Evolutionary conservation across 1,139 yeast genomes (phyloP).

Genomic region (Debaryomyces fabryi): DNA sequence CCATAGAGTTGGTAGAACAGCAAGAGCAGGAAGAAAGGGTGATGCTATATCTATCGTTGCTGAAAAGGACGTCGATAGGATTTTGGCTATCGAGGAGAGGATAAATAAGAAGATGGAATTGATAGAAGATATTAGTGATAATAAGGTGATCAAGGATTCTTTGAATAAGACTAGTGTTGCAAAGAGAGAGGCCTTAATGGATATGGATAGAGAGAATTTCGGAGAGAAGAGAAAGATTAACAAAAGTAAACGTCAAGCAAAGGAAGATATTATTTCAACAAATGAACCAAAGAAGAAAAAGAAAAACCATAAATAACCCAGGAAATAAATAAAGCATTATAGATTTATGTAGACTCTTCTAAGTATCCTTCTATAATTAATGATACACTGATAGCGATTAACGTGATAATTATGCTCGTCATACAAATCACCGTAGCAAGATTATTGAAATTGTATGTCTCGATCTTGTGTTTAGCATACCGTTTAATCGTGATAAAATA

Average conservation of each 20-base stretch:
- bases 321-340: constrained; percentile 1
- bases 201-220: constrained; percentile 87
- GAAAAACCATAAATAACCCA: constrained; percentile 3
- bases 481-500: constrained; percentile 51
- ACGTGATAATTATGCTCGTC: constrained; percentile 39
- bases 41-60: constrained; percentile 67
- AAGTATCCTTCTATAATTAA: constrained; percentile 43
- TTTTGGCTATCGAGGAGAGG: constrained; percentile 84
- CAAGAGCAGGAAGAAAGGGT: constrained; percentile 90
- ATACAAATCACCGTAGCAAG: constrained; percentile 43
- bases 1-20: constrained; percentile 99
- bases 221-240: constrained; percentile 71
- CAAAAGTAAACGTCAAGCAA: constrained; percentile 44
- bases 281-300: constrained; percentile 8
- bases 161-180: constrained; percentile 75
- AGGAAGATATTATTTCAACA: background rate
- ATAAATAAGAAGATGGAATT: constrained; percentile 76
- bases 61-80: constrained; percentile 80
- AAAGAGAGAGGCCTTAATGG: constrained; percentile 87
- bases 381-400: constrained; percentile 47
- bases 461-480: constrained; percentile 46
- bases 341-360: constrained; percentile 17
- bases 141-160: constrained; percentile 70
- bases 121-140: constrained; percentile 71
- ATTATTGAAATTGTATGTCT: constrained; percentile 42